phyloP scores from a whole-genome alignment of 345 rosid species.

The Nephelium lappaceum region DNA sequence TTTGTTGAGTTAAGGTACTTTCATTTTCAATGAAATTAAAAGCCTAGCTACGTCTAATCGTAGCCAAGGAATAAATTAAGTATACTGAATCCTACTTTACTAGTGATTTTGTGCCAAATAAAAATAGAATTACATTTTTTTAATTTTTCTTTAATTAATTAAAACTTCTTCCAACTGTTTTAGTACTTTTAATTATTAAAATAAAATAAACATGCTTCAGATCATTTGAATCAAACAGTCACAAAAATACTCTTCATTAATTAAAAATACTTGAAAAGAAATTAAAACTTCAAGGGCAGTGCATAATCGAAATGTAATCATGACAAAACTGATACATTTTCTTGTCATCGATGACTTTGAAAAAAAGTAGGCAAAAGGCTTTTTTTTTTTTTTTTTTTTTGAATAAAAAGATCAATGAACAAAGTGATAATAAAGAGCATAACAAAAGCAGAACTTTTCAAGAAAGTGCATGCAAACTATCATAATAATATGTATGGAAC shows the following conservation, averaged over 20 bases:
- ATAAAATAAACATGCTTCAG: no score
- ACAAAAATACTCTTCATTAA: no score
- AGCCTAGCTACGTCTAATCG: background rate
- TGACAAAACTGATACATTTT: background rate
- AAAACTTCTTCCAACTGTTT: no score
- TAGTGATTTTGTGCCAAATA: no score
- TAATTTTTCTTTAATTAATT: no score
- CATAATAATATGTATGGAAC: background rate
- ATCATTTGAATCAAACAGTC: no score
- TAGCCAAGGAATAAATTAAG: background rate
- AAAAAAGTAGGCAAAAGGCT: background rate
- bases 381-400: no score
- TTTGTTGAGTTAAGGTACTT: no score
- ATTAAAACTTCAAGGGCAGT: no score
- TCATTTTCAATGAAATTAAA: background rate
- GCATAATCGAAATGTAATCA: background rate
- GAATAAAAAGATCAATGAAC: background rate
- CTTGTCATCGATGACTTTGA: background rate
- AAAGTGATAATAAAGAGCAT: background rate
- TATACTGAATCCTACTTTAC: background rate
- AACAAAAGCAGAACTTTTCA: conserved; percentile 8
- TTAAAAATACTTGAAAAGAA: background rate
- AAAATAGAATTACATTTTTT: no score
- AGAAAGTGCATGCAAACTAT: conserved; percentile 2
- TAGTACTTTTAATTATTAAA: no score